Evolutionary conservation across 352 stramenopile species (phyloP).

Genomic region (Elongisporangium anandrum): DNA sequence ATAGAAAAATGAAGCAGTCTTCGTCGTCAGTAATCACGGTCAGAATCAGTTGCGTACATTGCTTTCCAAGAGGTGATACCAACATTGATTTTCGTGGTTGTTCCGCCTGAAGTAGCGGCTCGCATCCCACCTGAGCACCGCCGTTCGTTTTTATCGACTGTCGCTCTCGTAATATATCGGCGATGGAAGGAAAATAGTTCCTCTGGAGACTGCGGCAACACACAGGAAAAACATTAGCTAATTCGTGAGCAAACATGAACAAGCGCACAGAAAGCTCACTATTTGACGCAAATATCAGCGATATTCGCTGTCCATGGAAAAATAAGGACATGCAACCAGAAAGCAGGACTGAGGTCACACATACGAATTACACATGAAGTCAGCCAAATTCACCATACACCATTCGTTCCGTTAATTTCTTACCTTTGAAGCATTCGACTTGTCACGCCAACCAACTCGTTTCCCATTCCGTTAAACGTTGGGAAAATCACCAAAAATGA

Average conservation of each 20-base stretch:
- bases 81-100: constrained; percentile 7
- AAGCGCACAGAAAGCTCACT: constrained; percentile 26
- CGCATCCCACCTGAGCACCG: constrained; percentile 37
- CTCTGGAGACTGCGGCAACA: constrained; percentile 27
- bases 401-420: not conserved
- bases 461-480: constrained; percentile 38
- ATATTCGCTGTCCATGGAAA: constrained; percentile 58
- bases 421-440: constrained; percentile 48
- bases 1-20: constrained; percentile 5
- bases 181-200: constrained; percentile 67
- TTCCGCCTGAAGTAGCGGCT: constrained; percentile 11
- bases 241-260: not conserved
- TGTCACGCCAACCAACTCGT: constrained; percentile 52
- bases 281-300: constrained; percentile 58
- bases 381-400: constrained; percentile 1
- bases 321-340: constrained; percentile 65
- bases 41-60: constrained; percentile 25
- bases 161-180: constrained; percentile 57
- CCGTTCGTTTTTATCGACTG: constrained; percentile 25
- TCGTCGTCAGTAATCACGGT: no score
- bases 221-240: constrained; percentile 2
- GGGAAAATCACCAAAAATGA: constrained; percentile 63
- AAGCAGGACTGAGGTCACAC: constrained; percentile 35
- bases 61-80: constrained; percentile 13
- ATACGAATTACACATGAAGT: not conserved